Conservation (phyloP, 2,329 filamentous ascomycete species). For the Pseudopyricularia cyperi region DNA sequence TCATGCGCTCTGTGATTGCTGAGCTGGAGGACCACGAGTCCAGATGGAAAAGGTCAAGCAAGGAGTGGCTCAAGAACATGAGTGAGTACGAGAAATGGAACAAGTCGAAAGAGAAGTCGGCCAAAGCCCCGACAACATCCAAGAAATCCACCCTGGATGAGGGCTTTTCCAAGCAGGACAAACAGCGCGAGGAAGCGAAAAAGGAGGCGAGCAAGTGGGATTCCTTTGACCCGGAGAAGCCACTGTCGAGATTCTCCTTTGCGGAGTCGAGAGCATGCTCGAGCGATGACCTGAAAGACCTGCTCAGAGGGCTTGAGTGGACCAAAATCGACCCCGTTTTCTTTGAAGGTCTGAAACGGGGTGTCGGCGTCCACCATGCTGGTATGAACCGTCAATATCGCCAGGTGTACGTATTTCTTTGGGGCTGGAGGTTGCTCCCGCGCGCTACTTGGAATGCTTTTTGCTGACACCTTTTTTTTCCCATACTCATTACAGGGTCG, state of each 20-base stretch:
- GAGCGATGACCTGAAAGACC: constrained; percentile 42
- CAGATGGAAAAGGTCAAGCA: constrained; percentile 40
- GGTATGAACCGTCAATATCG: constrained; percentile 70
- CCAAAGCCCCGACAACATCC: constrained; percentile 17
- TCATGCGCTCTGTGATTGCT: constrained; percentile 35
- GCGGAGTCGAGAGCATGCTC: constrained; percentile 47
- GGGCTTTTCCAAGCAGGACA: constrained; percentile 36
- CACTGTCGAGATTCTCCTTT: constrained; percentile 52
- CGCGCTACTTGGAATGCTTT: neutral
- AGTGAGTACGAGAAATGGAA: constrained; percentile 27
- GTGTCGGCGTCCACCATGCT: constrained; percentile 66
- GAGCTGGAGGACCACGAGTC: constrained; percentile 42
- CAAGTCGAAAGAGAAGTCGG: constrained; percentile 6
- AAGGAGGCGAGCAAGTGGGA: constrained; percentile 43
- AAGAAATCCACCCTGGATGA: constrained; percentile 23
- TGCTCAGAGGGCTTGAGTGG: constrained; percentile 35
- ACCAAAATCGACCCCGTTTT: constrained; percentile 38
- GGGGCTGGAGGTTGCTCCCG: neutral
- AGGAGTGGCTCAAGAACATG: constrained; percentile 48
- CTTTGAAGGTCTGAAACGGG: constrained; percentile 48
- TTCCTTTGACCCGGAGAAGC: constrained; percentile 54
- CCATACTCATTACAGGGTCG: constrained; percentile 35
- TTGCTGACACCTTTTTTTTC: constrained; percentile 1
- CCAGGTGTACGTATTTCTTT: constrained; percentile 33
- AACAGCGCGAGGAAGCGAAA: constrained; percentile 40